Percentiles rank a stretch among this genome's conserved stretches.
Conservation (phyloP, 805 yeast species). For the Candida chilensis region DNA sequence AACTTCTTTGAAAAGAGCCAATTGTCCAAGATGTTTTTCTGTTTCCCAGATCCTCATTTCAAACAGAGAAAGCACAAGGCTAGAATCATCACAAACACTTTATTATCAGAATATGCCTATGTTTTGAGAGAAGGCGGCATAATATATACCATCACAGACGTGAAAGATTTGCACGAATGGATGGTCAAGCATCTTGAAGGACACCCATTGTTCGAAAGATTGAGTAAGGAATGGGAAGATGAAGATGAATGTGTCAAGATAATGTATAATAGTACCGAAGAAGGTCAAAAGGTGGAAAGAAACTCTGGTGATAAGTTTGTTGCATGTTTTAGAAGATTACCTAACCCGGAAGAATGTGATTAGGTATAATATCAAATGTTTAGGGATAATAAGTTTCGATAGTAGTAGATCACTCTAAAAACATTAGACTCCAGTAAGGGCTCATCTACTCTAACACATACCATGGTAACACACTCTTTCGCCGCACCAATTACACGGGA, state of each 20-base stretch:
- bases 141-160: slow-evolving; percentile 93
- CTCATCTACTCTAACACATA: no score
- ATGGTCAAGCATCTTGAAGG: slow-evolving; percentile 87
- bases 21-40: slow-evolving; percentile 86
- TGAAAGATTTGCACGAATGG: slow-evolving; percentile 88
- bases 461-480: no score
- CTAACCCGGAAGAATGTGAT: slow-evolving; percentile 37
- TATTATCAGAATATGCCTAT: slow-evolving; percentile 87
- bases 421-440: no score
- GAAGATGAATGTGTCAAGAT: slow-evolving; percentile 74
- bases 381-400: no score
- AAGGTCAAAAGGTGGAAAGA: slow-evolving; percentile 92
- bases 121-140: slow-evolving; percentile 82
- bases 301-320: slow-evolving; percentile 81
- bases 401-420: no score
- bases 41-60: slow-evolving; percentile 99
- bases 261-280: slow-evolving; percentile 93
- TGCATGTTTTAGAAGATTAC: slow-evolving; percentile 77
- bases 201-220: slow-evolving; percentile 86
- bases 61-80: slow-evolving; percentile 97
- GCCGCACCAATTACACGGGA: no score
- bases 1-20: slow-evolving; percentile 84
- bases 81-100: slow-evolving; percentile 83
- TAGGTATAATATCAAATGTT: no score
- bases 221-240: slow-evolving; percentile 70